Conservation (phyloP, 345 rosid genomes). For the Eucalyptus pauciflora region DNA sequence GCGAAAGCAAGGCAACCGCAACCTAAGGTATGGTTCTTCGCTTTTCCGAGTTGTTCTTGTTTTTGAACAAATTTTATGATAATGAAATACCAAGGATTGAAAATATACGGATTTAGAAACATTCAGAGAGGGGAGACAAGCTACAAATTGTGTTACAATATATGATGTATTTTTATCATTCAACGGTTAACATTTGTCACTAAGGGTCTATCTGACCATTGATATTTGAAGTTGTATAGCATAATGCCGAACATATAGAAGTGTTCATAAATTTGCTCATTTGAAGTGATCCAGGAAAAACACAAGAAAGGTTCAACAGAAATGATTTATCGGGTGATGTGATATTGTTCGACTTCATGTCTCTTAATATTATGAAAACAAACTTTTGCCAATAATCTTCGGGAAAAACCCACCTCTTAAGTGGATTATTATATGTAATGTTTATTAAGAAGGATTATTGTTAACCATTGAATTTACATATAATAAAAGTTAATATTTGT, state of each 20-base stretch:
- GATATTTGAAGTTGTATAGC: neutral
- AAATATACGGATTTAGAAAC: too few species aligned
- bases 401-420: too few species aligned
- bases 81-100: neutral
- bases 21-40: too few species aligned
- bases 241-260: neutral
- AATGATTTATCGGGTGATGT: neutral
- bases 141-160: neutral
- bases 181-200: neutral
- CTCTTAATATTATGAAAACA: neutral
- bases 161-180: too few species aligned
- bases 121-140: too few species aligned
- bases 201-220: neutral
- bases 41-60: accelerated
- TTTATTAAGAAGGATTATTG: neutral
- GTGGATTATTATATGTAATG: too few species aligned
- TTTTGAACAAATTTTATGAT: neutral
- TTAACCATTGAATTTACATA: neutral
- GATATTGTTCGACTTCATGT: neutral
- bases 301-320: neutral
- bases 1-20: too few species aligned
- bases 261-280: neutral
- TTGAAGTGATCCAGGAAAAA: too few species aligned
- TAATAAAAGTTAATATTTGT: too few species aligned
- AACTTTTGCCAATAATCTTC: neutral